Evolutionary conservation across 495 filamentous ascomycete genomes (phyloP).

Genomic region (Penicillium simplicissimum): DNA sequence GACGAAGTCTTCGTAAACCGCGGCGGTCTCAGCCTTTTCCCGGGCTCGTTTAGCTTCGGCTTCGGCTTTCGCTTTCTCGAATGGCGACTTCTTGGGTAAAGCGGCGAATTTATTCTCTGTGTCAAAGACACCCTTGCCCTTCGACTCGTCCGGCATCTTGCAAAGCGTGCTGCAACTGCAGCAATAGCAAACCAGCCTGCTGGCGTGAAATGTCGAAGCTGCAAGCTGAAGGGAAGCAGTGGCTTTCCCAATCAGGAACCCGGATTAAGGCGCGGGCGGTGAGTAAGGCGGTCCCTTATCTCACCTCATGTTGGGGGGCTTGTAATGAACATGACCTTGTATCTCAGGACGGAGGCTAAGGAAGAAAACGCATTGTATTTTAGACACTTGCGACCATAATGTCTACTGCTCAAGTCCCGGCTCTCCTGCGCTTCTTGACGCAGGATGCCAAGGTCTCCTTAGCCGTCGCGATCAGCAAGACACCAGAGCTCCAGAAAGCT

Average conservation of each 20-base stretch:
- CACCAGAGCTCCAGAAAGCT: constrained; percentile 65
- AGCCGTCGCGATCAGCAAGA: constrained; percentile 65
- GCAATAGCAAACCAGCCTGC: constrained; percentile 14
- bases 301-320: neutral
- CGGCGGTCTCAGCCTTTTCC: constrained; percentile 86
- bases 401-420: constrained; percentile 54
- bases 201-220: neutral
- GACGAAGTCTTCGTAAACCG: constrained; percentile 87
- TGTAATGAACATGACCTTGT: neutral
- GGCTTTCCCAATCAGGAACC: constrained; percentile 1
- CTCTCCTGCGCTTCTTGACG: constrained; percentile 75
- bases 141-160: constrained; percentile 46
- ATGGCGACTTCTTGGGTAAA: constrained; percentile 80
- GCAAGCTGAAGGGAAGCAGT: neutral
- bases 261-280: constrained; percentile 2
- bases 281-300: neutral
- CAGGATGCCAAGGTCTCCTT: constrained; percentile 72
- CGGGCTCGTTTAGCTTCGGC: constrained; percentile 87
- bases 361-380: neutral
- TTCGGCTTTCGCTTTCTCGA: constrained; percentile 90
- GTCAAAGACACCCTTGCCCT: constrained; percentile 73
- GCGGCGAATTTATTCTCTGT: constrained; percentile 80
- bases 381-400: constrained; percentile 10
- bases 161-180: constrained; percentile 27
- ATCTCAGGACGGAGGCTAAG: neutral